Evolutionary conservation across 2,329 filamentous ascomycete genomes (phyloP), one percentile per base, ranked within the genome.

Genomic region (Pezicula carpinea): DNA sequence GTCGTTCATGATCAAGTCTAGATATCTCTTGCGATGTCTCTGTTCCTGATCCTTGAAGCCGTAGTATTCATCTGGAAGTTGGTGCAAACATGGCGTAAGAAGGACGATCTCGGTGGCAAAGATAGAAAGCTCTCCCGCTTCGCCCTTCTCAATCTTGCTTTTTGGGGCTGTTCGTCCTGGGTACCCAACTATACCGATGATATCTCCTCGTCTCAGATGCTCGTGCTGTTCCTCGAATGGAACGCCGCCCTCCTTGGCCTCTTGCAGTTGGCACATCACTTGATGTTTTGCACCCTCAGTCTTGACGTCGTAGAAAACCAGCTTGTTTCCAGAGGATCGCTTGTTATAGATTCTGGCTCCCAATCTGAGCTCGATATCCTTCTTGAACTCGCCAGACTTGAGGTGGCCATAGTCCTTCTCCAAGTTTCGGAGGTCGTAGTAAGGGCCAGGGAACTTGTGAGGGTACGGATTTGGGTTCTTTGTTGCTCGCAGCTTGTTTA

Each of bases 21-120:
- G 82, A 68, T 96, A 95, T 50, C 92, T 82, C 73, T 96, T 88
- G 60, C 95, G 87, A 78, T 89, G 91, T 51, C 93, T 83, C 69
- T 91, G 87, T 70, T 99, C 93, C 64, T 90, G 82, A 66, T 97
- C 91, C 77, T 95, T 92, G 76, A 97, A 90, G 53, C 92, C 92
- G 66, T 89, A 96, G 71, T 92, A 85, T 68, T 93, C 89, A 52
- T 87, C 85, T 47, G 93, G 93, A 57, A 95, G 78, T 73, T 89
- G 85, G 69, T 96, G 91, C 63, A 99, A 71, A 69, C 92, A 97
- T 7, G 93, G 93, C 1, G 92, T 86, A 51, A 99, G 77, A 39
- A 97, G 83, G 35, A 86, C 75, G 54, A 99, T 78, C 69, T 96
- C 86, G 43, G 80, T 83, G 1, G 93, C 93, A 63, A 96, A 95